These are phyloP conservation scores for Thelephora terrestris DNA, from an alignment of 1,284 basidiomycete species.

Conservation along the genomic window DNA sequence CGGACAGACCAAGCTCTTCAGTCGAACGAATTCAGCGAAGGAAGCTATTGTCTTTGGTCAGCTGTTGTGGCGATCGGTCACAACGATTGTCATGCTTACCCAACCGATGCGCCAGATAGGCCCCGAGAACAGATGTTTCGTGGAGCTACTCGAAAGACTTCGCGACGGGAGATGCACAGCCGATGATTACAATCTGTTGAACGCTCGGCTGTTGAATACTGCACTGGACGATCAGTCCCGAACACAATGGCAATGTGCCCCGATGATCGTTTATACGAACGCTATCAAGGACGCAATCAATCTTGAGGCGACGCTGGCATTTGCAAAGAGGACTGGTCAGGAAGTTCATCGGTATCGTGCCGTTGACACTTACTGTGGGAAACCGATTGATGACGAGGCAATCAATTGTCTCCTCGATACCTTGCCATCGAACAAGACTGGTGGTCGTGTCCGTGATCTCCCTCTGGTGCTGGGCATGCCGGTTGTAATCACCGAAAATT, in stretches of 20 bases:
- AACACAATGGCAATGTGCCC: conserved; percentile 12
- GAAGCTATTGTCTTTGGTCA: too few species aligned
- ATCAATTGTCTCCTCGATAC: not conserved
- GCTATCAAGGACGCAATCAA: conserved; percentile 21
- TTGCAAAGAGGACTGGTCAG: conserved; percentile 9
- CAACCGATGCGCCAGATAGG: too few species aligned
- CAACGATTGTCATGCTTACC: too few species aligned
- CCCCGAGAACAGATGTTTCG: conserved; percentile 10
- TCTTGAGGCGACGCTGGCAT: conserved; percentile 10
- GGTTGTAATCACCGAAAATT: conserved; percentile 24
- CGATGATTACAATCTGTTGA: conserved; percentile 8
- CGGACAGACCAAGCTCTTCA: too few species aligned
- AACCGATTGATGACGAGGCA: too few species aligned
- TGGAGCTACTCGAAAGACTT: conserved; percentile 18
- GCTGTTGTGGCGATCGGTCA: too few species aligned
- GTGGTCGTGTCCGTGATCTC: conserved; percentile 15
- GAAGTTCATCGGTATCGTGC: too few species aligned
- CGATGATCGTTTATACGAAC: conserved; percentile 16
- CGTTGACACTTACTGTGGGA: too few species aligned
- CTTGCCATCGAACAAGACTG: conserved; percentile 17
- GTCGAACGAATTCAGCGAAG: too few species aligned
- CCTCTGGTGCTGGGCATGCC: conserved; percentile 27
- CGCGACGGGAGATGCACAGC: conserved; percentile 8
- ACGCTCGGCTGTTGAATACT: not conserved
- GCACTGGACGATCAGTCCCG: conserved; percentile 2